Conservation (phyloP, 2,329 filamentous ascomycete species). For the Alternaria sp. region DNA sequence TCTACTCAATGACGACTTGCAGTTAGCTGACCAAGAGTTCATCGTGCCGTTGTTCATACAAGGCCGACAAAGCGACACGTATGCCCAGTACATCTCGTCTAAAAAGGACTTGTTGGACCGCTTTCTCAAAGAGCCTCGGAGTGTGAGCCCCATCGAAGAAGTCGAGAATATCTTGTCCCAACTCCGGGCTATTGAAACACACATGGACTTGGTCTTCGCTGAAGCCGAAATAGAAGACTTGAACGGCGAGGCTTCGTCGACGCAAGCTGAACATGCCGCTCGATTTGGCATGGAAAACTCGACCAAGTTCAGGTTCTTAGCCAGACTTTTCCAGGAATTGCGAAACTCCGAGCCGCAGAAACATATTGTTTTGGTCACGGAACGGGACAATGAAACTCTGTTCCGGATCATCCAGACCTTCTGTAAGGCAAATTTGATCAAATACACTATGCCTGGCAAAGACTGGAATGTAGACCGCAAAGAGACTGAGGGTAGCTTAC, state of each 20-base stretch:
- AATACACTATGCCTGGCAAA: constrained; percentile 39
- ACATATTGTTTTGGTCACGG: constrained; percentile 42
- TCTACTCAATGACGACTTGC: constrained; percentile 40
- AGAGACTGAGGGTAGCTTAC: constrained; percentile 25
- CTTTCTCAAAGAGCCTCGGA: constrained; percentile 24
- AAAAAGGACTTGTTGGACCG: constrained; percentile 30
- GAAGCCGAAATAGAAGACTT: constrained; percentile 25
- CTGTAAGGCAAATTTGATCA: constrained; percentile 31
- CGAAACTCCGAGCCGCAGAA: constrained; percentile 26
- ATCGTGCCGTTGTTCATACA: constrained; percentile 46
- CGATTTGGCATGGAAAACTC: constrained; percentile 42
- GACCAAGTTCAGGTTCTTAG: constrained; percentile 47
- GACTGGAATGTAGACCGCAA: constrained; percentile 16
- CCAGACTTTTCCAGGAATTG: constrained; percentile 31
- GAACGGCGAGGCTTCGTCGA: constrained; percentile 19
- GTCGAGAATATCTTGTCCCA: constrained; percentile 32
- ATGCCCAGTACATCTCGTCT: constrained; percentile 28
- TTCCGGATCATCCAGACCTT: constrained; percentile 41
- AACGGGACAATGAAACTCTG: constrained; percentile 32
- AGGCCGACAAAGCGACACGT: constrained; percentile 41
- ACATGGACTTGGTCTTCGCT: constrained; percentile 43
- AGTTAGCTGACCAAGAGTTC: constrained; percentile 40
- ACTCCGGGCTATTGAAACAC: constrained; percentile 41
- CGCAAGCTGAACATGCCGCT: constrained; percentile 31
- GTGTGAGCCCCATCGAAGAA: constrained; percentile 22